Evolutionary conservation across 768 basidiomycete genomes (phyloP).

Genomic region (Suillus luteus): DNA sequence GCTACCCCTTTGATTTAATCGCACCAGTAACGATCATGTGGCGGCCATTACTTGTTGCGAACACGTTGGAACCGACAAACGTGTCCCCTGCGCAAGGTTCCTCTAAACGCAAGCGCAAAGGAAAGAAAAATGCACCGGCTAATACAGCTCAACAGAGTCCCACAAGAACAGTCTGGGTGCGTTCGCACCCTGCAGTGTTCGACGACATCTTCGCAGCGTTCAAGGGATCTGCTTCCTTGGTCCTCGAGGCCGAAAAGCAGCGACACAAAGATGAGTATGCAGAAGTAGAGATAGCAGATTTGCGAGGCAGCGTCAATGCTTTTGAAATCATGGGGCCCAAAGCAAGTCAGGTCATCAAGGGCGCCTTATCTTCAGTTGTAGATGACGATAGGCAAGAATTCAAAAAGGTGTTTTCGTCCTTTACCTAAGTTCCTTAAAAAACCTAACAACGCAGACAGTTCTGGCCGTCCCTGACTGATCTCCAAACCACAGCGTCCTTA

Average conservation of each 20-base stretch:
- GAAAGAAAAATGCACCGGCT: slow-evolving; percentile 21
- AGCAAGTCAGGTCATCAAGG: slow-evolving; percentile 71
- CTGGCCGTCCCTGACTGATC: slow-evolving; percentile 60
- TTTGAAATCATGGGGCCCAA: slow-evolving; percentile 93
- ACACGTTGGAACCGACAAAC: neutral
- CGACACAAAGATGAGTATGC: slow-evolving; percentile 23
- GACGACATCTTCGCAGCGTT: slow-evolving; percentile 57
- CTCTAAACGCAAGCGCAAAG: slow-evolving; percentile 24
- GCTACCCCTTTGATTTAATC: slow-evolving; percentile 72
- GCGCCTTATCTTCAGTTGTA: slow-evolving; percentile 53
- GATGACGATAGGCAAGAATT: slow-evolving; percentile 57
- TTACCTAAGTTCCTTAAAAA: slow-evolving; percentile 8
- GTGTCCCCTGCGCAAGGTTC: slow-evolving; percentile 12
- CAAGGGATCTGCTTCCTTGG: slow-evolving; percentile 49
- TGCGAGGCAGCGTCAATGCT: slow-evolving; percentile 69
- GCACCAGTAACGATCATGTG: slow-evolving; percentile 77
- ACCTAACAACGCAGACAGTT: slow-evolving; percentile 19
- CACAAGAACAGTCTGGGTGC: slow-evolving; percentile 66
- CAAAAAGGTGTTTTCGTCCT: slow-evolving; percentile 45
- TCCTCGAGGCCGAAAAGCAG: slow-evolving; percentile 41
- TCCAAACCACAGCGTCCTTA: slow-evolving; percentile 67
- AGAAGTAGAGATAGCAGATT: slow-evolving; percentile 67
- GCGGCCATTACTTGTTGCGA: slow-evolving; percentile 42
- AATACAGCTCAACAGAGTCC: slow-evolving; percentile 15
- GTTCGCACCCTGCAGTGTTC: slow-evolving; percentile 75